phyloP scores from a whole-genome alignment of 331 rosid genomes.

The Quercus tomentella region DNA sequence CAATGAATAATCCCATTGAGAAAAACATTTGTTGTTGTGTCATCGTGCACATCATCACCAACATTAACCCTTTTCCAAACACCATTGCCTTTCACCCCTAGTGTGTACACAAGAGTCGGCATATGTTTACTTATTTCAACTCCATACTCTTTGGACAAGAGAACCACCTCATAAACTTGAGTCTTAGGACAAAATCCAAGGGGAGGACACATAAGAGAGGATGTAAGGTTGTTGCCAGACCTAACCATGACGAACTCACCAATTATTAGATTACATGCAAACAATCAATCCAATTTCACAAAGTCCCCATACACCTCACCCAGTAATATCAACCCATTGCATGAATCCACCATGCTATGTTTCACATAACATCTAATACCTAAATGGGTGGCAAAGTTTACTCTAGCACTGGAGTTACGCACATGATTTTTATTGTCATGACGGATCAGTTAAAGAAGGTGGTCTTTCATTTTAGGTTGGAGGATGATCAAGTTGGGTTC shows the following conservation, averaged over 20 bases:
- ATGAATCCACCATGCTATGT: not conserved
- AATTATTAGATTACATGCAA: not conserved
- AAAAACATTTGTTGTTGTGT: not conserved
- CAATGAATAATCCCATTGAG: not conserved
- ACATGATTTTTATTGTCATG: not conserved
- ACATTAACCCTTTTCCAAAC: not conserved
- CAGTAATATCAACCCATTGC: not conserved
- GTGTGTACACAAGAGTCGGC: not conserved
- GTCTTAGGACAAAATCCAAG: not conserved
- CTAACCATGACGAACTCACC: not conserved
- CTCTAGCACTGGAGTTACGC: too few relatives aligned
- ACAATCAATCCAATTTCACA: not conserved
- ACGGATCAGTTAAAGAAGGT: not conserved
- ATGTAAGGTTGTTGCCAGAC: too few relatives aligned
- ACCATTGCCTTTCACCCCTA: not conserved
- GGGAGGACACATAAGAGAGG: not conserved
- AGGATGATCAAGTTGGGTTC: not conserved
- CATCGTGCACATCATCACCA: not conserved
- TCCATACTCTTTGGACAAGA: not conserved
- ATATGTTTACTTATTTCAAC: not conserved
- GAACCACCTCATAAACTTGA: not conserved
- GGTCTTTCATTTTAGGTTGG: not conserved
- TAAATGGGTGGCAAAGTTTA: too few relatives aligned
- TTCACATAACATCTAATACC: too few relatives aligned
- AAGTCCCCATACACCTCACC: not conserved